Percentiles rank a stretch among this genome's conserved stretches.
Conservation (phyloP, 164 flowering plant genomes). For the Annona cherimola region DNA sequence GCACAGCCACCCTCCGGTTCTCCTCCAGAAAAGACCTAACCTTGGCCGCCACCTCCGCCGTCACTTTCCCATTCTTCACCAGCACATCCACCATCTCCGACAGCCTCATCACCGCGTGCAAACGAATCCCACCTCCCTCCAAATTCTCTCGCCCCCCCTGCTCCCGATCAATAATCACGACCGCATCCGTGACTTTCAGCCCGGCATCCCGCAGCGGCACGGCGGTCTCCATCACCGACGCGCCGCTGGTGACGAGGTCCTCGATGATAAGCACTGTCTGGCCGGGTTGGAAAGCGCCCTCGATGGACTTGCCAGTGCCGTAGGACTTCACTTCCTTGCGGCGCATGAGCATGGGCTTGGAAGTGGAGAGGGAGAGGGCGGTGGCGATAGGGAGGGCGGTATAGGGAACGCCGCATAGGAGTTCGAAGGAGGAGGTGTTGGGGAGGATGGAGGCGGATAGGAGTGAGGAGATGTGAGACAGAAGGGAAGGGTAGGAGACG, state of each 20-base stretch:
- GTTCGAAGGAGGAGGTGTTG: conserved; percentile 37
- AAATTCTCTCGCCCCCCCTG: conserved; percentile 96
- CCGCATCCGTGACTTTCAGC: conserved; percentile 73
- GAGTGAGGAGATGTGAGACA: conserved; percentile 55
- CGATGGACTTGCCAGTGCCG: conserved; percentile 79
- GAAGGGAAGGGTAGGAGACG: conserved; percentile 90
- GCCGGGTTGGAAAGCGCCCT: conserved; percentile 44
- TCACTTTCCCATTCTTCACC: conserved; percentile 59
- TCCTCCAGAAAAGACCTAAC: conserved; percentile 59
- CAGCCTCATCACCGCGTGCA: conserved; percentile 70
- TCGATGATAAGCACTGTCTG: conserved; percentile 69
- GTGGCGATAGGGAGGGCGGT: conserved; percentile 98
- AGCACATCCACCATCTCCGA: conserved; percentile 70
- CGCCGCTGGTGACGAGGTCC: conserved; percentile 86
- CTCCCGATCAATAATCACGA: conserved; percentile 82
- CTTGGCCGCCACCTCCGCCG: conserved; percentile 48
- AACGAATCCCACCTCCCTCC: conserved; percentile 51
- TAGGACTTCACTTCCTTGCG: conserved; percentile 86
- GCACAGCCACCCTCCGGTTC: conserved; percentile 61
- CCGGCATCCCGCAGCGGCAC: conserved; percentile 75
- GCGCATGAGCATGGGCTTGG: conserved; percentile 91
- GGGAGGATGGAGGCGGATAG: conserved; percentile 50
- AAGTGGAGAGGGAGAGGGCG: conserved; percentile 43
- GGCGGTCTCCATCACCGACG: conserved; percentile 91
- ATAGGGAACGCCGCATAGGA: conserved; percentile 93